Percentiles rank a stretch among this genome's conserved stretches.
Conservation (phyloP, 2,329 filamentous ascomycete species). For the Phyllosticta citrichinensis region DNA sequence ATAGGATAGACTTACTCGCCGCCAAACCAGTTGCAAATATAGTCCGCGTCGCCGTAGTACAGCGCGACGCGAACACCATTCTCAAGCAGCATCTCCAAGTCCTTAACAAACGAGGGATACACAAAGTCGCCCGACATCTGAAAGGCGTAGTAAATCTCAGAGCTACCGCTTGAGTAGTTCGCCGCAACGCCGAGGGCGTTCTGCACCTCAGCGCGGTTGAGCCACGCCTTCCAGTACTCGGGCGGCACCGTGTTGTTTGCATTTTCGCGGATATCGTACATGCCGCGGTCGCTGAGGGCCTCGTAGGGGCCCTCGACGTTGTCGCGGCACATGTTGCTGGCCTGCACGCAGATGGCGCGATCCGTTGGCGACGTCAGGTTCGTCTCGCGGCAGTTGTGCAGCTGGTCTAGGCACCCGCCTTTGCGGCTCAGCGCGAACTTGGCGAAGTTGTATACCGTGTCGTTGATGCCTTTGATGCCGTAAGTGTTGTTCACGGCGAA, state of each 20-base stretch:
- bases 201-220: slow-evolving; percentile 51
- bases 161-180: slow-evolving; percentile 47
- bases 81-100: slow-evolving; percentile 32
- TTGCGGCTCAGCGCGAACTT: slow-evolving; percentile 34
- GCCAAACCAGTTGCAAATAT: slow-evolving; percentile 28
- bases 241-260: slow-evolving; percentile 44
- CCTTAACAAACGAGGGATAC: slow-evolving; percentile 46
- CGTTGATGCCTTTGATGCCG: slow-evolving; percentile 37
- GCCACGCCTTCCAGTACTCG: slow-evolving; percentile 46
- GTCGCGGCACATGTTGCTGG: slow-evolving; percentile 29
- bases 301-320: slow-evolving; percentile 18
- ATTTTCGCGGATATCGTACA: slow-evolving; percentile 45
- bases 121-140: slow-evolving; percentile 45
- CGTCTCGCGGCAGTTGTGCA: slow-evolving; percentile 37
- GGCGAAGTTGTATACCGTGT: slow-evolving; percentile 35
- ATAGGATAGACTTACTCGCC: slow-evolving; percentile 20
- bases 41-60: slow-evolving; percentile 27
- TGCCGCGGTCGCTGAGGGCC: slow-evolving; percentile 33
- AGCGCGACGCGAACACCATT: slow-evolving; percentile 29
- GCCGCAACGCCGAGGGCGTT: slow-evolving; percentile 52
- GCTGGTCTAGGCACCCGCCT: slow-evolving; percentile 43
- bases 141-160: slow-evolving; percentile 39
- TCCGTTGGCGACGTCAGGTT: slow-evolving; percentile 18
- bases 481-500: slow-evolving; percentile 49
- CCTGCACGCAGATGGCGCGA: slow-evolving; percentile 13